Evolutionary conservation across 2,329 filamentous ascomycete species (phyloP).

Genomic region (Hysterium pulicare): DNA sequence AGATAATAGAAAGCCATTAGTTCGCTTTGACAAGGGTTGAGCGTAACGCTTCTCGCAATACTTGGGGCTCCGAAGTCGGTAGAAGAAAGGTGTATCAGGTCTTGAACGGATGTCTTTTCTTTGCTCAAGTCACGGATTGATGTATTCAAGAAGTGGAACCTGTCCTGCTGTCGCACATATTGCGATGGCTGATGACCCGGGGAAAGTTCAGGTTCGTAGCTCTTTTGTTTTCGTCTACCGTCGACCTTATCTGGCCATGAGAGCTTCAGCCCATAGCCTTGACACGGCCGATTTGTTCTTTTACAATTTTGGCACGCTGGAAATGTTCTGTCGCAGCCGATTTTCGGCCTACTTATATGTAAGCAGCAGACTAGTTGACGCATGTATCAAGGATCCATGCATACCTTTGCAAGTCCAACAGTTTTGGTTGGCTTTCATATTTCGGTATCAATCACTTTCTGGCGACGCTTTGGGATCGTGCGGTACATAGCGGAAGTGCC

Average conservation of each 20-base stretch:
- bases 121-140: constrained; percentile 13
- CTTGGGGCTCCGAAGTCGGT: not conserved
- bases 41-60: not conserved
- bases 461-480: too few species aligned
- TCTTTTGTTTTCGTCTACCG: constrained; percentile 40
- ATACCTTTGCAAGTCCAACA: constrained; percentile 48
- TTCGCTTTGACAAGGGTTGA: constrained; percentile 1
- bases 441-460: too few species aligned
- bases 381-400: constrained; percentile 16
- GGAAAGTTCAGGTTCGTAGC: constrained; percentile 33
- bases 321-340: constrained; percentile 46
- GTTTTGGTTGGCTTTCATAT: constrained; percentile 7
- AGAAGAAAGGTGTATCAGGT: constrained; percentile 3
- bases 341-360: constrained; percentile 42
- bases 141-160: constrained; percentile 18
- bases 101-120: constrained; percentile 6
- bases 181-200: constrained; percentile 17
- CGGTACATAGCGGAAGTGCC: too few species aligned
- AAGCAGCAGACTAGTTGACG: not conserved
- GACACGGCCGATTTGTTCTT: constrained; percentile 41
- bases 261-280: constrained; percentile 47
- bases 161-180: constrained; percentile 11
- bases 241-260: constrained; percentile 50
- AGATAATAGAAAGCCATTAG: constrained; percentile 26
- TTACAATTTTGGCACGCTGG: constrained; percentile 46